A percentile compares a stretch with the other conserved stretches of the same genome.
Evolutionary conservation across 2,329 filamentous ascomycete species (phyloP).

Genomic region (Knufia fluminis): DNA sequence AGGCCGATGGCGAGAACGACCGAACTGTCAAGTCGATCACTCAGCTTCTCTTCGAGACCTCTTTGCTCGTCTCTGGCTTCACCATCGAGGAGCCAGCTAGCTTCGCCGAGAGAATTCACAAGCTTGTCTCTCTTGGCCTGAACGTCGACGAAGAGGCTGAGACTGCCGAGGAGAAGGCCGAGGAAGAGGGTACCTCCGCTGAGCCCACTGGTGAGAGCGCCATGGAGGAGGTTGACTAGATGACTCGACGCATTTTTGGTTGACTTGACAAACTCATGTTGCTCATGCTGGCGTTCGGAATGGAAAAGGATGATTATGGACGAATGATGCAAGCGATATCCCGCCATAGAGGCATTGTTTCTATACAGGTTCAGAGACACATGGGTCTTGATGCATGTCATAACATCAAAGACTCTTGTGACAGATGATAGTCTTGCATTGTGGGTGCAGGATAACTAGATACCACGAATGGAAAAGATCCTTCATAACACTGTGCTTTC

Average conservation of each 20-base stretch:
- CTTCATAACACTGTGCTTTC: neutral
- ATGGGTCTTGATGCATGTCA: neutral
- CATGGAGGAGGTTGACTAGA: slow-evolving; percentile 99
- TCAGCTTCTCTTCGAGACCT: slow-evolving; percentile 97
- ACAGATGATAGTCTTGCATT: neutral
- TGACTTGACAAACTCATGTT: slow-evolving; percentile 13
- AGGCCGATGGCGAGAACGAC: slow-evolving; percentile 94
- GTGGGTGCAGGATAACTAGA: neutral
- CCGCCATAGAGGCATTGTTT: slow-evolving; percentile 18
- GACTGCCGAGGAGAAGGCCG: slow-evolving; percentile 49
- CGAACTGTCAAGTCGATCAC: slow-evolving; percentile 99
- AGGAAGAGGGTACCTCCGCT: slow-evolving; percentile 48
- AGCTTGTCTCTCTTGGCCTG: slow-evolving; percentile 93
- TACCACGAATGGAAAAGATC: neutral
- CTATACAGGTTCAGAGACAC: neutral
- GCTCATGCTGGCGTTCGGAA: slow-evolving; percentile 14
- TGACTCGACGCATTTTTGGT: slow-evolving; percentile 8
- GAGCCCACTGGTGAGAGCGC: slow-evolving; percentile 72
- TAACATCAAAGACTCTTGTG: neutral
- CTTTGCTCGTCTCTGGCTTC: slow-evolving; percentile 96
- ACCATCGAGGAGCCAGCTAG: slow-evolving; percentile 97
- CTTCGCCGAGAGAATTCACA: slow-evolving; percentile 99
- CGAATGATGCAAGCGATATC: slow-evolving; percentile 16
- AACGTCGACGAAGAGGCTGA: slow-evolving; percentile 95
- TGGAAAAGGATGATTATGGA: slow-evolving; percentile 12